These are phyloP conservation scores for Ensete ventricosum DNA, from an alignment of 176 grass and related monocot genomes.

Conservation along the genomic window DNA sequence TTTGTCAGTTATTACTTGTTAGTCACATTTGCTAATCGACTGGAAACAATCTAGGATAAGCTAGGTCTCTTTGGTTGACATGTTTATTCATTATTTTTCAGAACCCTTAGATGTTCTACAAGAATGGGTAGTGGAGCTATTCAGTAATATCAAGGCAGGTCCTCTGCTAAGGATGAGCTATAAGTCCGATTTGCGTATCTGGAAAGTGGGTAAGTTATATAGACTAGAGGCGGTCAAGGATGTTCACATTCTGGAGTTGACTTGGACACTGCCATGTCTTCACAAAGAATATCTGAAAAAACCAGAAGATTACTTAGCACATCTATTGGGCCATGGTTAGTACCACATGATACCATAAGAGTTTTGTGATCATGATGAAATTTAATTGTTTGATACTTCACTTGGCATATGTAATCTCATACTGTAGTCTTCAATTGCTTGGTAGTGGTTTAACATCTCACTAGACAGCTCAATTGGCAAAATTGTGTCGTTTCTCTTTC, in stretches of 20 bases:
- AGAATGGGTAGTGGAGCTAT: conserved; percentile 79
- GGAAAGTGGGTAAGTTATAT: conserved; percentile 79
- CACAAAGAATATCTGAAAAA: conserved; percentile 94
- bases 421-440: not conserved
- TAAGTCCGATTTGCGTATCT: conserved; percentile 57
- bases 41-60: not conserved
- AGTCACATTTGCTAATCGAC: not conserved
- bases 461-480: not conserved
- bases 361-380: not conserved
- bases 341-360: conserved; percentile 3
- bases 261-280: conserved; percentile 92
- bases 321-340: conserved; percentile 96
- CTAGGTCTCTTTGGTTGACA: not conserved
- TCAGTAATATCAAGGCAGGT: conserved; percentile 78
- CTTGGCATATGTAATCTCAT: not conserved
- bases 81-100: conserved; percentile 27
- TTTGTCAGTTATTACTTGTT: not conserved
- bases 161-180: conserved; percentile 43
- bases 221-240: conserved; percentile 93
- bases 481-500: not conserved
- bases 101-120: conserved; percentile 80
- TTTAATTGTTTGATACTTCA: not conserved
- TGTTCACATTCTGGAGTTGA: conserved; percentile 63
- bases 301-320: conserved; percentile 80
- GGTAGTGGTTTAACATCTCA: not conserved